Conservation (phyloP, 805 yeast genomes). For the Candida xyloterini region DNA sequence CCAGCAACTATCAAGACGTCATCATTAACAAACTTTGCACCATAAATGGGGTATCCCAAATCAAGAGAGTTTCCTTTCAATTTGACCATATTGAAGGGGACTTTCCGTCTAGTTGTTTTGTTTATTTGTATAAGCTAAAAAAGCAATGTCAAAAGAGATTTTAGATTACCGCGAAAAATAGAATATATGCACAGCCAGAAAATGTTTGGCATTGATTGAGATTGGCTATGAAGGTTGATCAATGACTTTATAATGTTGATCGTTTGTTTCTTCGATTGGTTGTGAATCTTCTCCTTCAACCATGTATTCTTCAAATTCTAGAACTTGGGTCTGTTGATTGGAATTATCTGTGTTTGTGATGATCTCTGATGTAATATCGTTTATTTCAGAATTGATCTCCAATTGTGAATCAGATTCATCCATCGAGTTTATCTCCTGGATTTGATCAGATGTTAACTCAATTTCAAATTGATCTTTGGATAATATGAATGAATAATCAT, state of each 20-base stretch:
- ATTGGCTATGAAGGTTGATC: too few relatives aligned
- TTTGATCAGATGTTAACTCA: slow-evolving; percentile 10
- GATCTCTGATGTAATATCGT: not conserved
- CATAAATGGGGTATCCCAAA: slow-evolving; percentile 75
- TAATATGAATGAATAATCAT: slow-evolving; percentile 30
- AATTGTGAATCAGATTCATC: not conserved
- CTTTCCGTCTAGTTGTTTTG: too few relatives aligned
- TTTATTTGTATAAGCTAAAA: too few relatives aligned
- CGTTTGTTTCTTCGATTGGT: not conserved
- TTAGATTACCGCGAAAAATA: too few relatives aligned
- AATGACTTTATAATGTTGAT: not conserved
- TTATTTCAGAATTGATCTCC: too few relatives aligned
- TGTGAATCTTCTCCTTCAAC: slow-evolving; percentile 13
- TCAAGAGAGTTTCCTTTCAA: slow-evolving; percentile 25
- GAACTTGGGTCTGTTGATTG: not conserved
- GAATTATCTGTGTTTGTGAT: not conserved
- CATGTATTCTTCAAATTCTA: slow-evolving; percentile 17
- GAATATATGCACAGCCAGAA: too few relatives aligned
- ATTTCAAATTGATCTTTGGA: slow-evolving; percentile 23
- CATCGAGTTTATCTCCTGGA: not conserved
- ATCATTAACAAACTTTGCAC: slow-evolving; percentile 65
- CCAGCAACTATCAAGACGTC: slow-evolving; percentile 72
- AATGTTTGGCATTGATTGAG: too few relatives aligned
- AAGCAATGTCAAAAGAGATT: too few relatives aligned
- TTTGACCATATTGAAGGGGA: slow-evolving; percentile 23